A percentile compares a stretch with the other conserved stretches of the same genome.
These are phyloP conservation scores for Ganoderma boninense DNA, from an alignment of 1,284 basidiomycete genomes.

Conservation along the genomic window DNA sequence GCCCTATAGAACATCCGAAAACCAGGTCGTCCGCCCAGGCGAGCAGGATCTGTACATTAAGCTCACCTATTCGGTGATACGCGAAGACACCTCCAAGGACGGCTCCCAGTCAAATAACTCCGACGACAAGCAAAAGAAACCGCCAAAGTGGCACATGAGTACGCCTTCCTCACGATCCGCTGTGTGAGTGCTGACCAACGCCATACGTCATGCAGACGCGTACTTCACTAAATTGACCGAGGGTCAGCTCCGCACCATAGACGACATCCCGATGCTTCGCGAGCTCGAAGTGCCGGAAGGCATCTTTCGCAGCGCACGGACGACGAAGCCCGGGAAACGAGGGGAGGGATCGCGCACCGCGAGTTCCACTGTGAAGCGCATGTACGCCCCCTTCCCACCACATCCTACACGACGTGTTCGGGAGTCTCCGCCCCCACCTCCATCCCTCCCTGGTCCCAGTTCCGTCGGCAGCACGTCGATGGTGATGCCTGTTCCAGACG, in stretches of 20 bases:
- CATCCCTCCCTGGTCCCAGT: constrained; percentile 25
- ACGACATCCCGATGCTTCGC: constrained; percentile 44
- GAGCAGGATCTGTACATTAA: constrained; percentile 80
- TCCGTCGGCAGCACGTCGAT: constrained; percentile 15
- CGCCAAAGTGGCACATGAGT: constrained; percentile 84
- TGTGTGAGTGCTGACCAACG: constrained; percentile 13
- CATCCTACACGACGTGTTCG: constrained; percentile 37
- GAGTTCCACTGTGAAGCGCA: constrained; percentile 46
- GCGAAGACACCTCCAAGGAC: constrained; percentile 36
- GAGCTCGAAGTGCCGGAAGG: constrained; percentile 45
- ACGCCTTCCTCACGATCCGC: constrained; percentile 31
- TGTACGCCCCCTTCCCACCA: constrained; percentile 65
- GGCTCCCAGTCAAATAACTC: constrained; percentile 25
- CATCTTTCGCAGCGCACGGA: constrained; percentile 60
- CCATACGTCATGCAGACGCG: constrained; percentile 57
- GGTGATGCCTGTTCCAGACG: constrained; percentile 13
- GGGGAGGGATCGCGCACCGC: constrained; percentile 31
- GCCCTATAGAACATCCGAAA: constrained; percentile 38
- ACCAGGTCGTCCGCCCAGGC: constrained; percentile 47
- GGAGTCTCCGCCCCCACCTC: constrained; percentile 18
- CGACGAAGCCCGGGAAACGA: constrained; percentile 34
- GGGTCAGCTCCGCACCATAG: constrained; percentile 45
- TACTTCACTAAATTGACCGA: constrained; percentile 74
- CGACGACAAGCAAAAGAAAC: constrained; percentile 42
- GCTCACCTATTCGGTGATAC: constrained; percentile 78